Evolutionary conservation across 306 rosid genomes (phyloP), one percentile per base, ranked within the genome.

Genomic region (Fragaria ananassa): DNA sequence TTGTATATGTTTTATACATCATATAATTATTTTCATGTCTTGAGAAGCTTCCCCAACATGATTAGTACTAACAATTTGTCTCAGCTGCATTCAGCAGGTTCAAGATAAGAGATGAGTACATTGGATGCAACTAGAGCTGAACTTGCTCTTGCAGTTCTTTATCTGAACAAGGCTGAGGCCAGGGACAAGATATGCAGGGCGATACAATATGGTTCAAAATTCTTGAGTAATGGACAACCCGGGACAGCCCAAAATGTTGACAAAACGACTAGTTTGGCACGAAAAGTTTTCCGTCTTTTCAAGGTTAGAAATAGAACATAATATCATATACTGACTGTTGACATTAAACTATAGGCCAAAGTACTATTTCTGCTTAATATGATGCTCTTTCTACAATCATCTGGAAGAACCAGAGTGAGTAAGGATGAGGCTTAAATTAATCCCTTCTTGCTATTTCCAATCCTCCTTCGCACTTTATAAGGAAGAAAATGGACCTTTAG

Each of bases 151-250:
- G 81, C 87, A 62, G 96, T 96, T 70, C 78, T 92, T 72, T 96
- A 92, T 77, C 88, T 96, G 92, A 84, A 87, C 83, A 96, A 96
- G 90, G 99, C 99, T 71, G 99, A 96, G 85, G 74, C 98, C 74
- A 92, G 99, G 88, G 99, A 96, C 96, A 96, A 96, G 88, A 89
- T 96, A 79, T 96, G 99, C 88, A 89, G 99, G 77, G 93, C 97
- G 57, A 96, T 96, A 78, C 99, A 96, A 49, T 96, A 96, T 85
- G 99, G 99, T 68, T 96, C 99, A 62, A 96, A 96, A 71, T 96
- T 89, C 85, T 77, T 96, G 87, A 90, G 99, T 85, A 82, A 96
- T 34, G 99, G 99, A 76, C 84, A 96, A 72, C 88, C 99, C 44
- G 99, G 99, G 49, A 85, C 92, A 0, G 98, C 98, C 57, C 99